These are phyloP conservation scores for Phytophthora citrophthora DNA, from an alignment of 352 stramenopile genomes.

Conservation along the genomic window DNA sequence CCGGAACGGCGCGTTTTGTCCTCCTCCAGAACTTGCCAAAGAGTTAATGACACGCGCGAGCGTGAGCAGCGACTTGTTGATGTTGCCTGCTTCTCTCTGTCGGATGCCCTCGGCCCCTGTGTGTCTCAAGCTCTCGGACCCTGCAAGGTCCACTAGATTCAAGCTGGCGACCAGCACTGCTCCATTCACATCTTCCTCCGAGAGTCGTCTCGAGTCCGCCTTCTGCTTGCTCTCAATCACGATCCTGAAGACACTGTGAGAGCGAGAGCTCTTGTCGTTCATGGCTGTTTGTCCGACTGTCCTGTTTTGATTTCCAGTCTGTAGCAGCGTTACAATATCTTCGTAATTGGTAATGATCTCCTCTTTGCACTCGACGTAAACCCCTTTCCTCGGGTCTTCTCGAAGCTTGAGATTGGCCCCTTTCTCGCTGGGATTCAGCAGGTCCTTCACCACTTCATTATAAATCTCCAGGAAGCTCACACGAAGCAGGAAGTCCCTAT, in stretches of 20 bases:
- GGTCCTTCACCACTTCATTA: slow-evolving; percentile 98
- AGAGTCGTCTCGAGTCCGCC: slow-evolving; percentile 44
- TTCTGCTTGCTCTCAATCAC: slow-evolving; percentile 87
- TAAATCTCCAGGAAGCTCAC: slow-evolving; percentile 99
- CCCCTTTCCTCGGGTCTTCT: slow-evolving; percentile 94
- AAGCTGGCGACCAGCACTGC: slow-evolving; percentile 94
- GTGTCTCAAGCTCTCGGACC: slow-evolving; percentile 96
- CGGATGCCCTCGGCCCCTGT: slow-evolving; percentile 94
- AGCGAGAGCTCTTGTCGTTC: slow-evolving; percentile 84
- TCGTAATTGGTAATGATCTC: slow-evolving; percentile 91
- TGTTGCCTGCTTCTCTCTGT: slow-evolving; percentile 96
- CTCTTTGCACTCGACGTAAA: slow-evolving; percentile 97
- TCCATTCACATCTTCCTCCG: slow-evolving; percentile 75
- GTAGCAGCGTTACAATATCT: slow-evolving; percentile 63
- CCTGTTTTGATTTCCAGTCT: slow-evolving; percentile 70
- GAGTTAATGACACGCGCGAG: slow-evolving; percentile 95
- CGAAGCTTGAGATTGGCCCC: slow-evolving; percentile 80
- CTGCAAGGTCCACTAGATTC: slow-evolving; percentile 98
- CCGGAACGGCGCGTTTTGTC: slow-evolving; percentile 78
- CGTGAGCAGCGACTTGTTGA: slow-evolving; percentile 97
- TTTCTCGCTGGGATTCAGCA: slow-evolving; percentile 82
- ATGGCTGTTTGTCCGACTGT: slow-evolving; percentile 77
- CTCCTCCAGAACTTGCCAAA: slow-evolving; percentile 47
- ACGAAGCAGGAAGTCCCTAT: slow-evolving; percentile 95
- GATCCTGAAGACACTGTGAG: slow-evolving; percentile 85